Conservation (phyloP, 2,329 filamentous ascomycete species). For the Fonsecaea nubica region DNA sequence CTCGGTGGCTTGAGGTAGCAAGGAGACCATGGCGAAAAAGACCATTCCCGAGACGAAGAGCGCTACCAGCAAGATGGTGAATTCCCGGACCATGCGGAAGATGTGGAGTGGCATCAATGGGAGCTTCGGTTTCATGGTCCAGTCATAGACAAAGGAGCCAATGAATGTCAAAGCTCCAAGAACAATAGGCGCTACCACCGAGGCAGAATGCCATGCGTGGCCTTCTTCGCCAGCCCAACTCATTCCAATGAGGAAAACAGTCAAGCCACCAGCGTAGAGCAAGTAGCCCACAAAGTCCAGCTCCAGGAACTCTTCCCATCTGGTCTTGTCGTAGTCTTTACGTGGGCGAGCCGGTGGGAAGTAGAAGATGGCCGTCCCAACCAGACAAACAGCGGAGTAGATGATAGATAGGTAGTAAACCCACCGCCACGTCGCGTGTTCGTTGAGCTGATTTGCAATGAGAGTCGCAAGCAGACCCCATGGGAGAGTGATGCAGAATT, state of each 20-base stretch:
- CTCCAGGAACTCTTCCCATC: slow-evolving; percentile 49
- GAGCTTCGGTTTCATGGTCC: slow-evolving; percentile 17
- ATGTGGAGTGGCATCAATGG: slow-evolving; percentile 21
- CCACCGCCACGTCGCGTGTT: slow-evolving; percentile 58
- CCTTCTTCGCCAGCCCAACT: slow-evolving; percentile 49
- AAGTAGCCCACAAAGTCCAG: slow-evolving; percentile 57
- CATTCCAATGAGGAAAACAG: slow-evolving; percentile 54
- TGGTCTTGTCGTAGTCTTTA: slow-evolving; percentile 43
- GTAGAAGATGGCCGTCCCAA: slow-evolving; percentile 55
- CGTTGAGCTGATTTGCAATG: slow-evolving; percentile 54
- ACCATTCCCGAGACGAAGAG: slow-evolving; percentile 45
- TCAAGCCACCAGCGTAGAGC: slow-evolving; percentile 50
- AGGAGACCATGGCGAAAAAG: slow-evolving; percentile 55
- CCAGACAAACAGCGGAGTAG: slow-evolving; percentile 20
- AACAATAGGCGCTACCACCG: slow-evolving; percentile 47
- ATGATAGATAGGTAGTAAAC: slow-evolving; percentile 48
- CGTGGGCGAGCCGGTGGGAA: slow-evolving; percentile 57
- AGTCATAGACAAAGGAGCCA: slow-evolving; percentile 50
- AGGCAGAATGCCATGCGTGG: slow-evolving; percentile 52
- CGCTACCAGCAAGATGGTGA: slow-evolving; percentile 20
- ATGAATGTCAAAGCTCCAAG: slow-evolving; percentile 46
- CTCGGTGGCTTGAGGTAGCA: slow-evolving; percentile 55
- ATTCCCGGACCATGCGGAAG: slow-evolving; percentile 21
- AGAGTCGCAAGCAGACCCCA: slow-evolving; percentile 48
- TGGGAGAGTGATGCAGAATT: slow-evolving; percentile 22